Evolutionary conservation across 2,329 filamentous ascomycete species (phyloP), one percentile per base, ranked within the genome.

Genomic region (Rhynchosporium agropyri): DNA sequence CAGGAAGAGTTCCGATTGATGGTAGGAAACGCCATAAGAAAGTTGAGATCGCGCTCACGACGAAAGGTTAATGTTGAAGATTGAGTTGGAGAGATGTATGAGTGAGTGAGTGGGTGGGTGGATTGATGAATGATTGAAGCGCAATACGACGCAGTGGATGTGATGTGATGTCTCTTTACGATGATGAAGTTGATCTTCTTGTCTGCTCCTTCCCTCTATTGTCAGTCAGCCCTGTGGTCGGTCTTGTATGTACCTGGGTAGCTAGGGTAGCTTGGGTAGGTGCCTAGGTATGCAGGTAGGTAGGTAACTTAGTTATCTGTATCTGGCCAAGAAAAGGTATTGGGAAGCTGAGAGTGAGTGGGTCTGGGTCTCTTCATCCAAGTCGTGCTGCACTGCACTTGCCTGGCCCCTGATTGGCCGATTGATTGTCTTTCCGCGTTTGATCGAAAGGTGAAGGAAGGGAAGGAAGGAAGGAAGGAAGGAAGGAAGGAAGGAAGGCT

Each of bases 21-120:
- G 50, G n/a, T 57, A 38, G 58, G 49, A 61, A 53, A 50, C 58
- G 65, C 65, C 65, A 67, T 67, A 53, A 61, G 64, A 55, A 33
- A 60, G 26, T 48, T 33, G 38, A 53, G 28, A 53, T 28, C 28
- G 36, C 38, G 49, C n/a, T 58, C 33, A 12, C 56, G 56, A 40
- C 42, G n/a, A 40, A 40, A 26, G 40, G 51, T 28, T 38, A 40
- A 12, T 42, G 33, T 38, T 42, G 36, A 50, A 33, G 48, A 10
- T 36, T 36, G n/a, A 46, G 43, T 46, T 26, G 43, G 12, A 9
- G 8, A 20, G 20, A n/a, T 7, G 43, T 20, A n/a, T n/a, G 40
- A 13, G 5, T 10, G 42, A 40, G 36, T 40, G 36, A 40, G 7
- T 40, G 36, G 12, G 36, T 40, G 36, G 12, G 6, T 50, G 48